These are phyloP conservation scores for Ligustrum vulgare DNA, from an alignment of 257 asterid genomes.

Conservation along the genomic window DNA sequence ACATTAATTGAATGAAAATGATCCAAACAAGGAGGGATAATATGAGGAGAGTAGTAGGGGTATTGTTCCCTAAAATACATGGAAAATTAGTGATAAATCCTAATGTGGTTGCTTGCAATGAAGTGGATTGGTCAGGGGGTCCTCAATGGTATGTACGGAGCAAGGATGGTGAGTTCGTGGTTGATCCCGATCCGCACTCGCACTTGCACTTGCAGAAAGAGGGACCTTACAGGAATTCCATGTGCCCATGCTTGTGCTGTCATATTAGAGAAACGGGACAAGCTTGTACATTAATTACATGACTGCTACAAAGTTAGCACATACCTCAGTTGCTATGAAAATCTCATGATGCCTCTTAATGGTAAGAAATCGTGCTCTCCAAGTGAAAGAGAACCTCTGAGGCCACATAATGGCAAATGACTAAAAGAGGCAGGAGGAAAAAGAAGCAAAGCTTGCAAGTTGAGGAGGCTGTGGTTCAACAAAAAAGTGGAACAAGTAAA, in stretches of 20 bases:
- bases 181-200: too few relatives aligned
- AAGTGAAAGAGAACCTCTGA: neutral
- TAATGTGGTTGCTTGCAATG: neutral
- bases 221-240: neutral
- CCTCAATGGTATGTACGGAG: neutral
- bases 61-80: neutral
- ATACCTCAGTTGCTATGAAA: too few relatives aligned
- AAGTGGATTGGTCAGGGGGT: neutral
- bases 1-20: too few relatives aligned
- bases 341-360: too few relatives aligned
- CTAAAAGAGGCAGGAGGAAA: neutral
- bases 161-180: neutral
- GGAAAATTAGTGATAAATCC: neutral
- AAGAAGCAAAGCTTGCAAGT: neutral
- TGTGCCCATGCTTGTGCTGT: neutral
- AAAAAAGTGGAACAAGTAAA: neutral
- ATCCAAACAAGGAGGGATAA: neutral
- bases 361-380: neutral
- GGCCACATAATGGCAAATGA: neutral
- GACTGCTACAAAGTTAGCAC: too few relatives aligned
- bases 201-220: neutral
- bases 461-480: neutral
- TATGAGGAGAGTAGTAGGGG: neutral
- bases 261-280: too few relatives aligned
- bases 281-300: too few relatives aligned